Conservation (phyloP, 345 rosid species). For the Boechera stricta region DNA sequence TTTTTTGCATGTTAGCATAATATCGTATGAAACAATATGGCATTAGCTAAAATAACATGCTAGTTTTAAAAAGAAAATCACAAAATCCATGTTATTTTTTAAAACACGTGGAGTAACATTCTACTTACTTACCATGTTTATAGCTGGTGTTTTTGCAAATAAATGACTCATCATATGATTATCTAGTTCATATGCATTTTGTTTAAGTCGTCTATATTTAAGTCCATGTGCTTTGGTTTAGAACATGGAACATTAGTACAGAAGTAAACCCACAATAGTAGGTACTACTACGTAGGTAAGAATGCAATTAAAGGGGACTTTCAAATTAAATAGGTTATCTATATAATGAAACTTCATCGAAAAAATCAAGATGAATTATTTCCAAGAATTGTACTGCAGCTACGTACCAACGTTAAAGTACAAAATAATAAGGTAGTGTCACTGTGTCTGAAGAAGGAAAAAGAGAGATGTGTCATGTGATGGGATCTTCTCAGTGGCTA, state of each 20-base stretch:
- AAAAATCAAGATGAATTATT: neutral
- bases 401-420: slow-evolving; percentile 29
- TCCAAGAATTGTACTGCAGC: slow-evolving; percentile 15
- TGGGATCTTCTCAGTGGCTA: slow-evolving; percentile 42
- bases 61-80: no score
- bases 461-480: slow-evolving; percentile 32
- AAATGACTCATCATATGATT: no score
- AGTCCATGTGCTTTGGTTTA: neutral
- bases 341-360: neutral
- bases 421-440: slow-evolving; percentile 19
- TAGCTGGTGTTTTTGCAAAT: no score
- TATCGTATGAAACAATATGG: neutral
- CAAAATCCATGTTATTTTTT: no score
- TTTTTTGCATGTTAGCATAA: neutral
- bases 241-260: neutral
- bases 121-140: no score
- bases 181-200: no score
- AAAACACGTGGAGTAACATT: no score
- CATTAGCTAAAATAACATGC: no score
- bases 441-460: slow-evolving; percentile 11
- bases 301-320: neutral
- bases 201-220: no score
- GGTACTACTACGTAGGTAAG: neutral
- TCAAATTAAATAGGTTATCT: neutral
- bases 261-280: neutral